Base-by-base conservation (phyloP, 768 basidiomycete genomes). In the Tylopilus subfusipes region DNA sequence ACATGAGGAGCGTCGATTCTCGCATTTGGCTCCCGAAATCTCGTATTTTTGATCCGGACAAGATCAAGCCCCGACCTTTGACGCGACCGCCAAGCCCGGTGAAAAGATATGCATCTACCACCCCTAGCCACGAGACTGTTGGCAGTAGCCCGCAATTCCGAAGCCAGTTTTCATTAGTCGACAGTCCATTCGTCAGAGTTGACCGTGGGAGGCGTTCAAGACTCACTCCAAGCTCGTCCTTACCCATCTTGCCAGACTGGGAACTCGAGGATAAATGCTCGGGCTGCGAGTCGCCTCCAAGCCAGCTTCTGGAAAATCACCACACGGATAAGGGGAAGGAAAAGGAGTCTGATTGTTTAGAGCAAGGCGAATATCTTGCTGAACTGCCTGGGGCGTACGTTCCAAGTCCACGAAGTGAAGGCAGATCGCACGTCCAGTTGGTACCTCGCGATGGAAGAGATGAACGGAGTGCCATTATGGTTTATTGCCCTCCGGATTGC, bases 1-100 rank as follows among this genome's bases (percentile, higher is more conserved):
- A 53, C 19, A 31, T 24, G 30, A 27, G 53, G 50, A 42, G 42
- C 4, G 46, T 58, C 34, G 69, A 69, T 48, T 34, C 69, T 45
- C 68, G 68, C 10, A 14, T 69, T 18, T 71, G 69, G 68, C 49
- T 57, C 38, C 68, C 69, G 7, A 49, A 50, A 42, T 29, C 59
- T 21, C 69, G 60, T 10, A 14, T 50, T 29, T 71, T 68, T 40
- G 56, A 71, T 48, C 63, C 68, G 14, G 57, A 53, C 53, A 68
- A 62, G 43, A 49, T 71, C 42, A 69, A 69, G 44, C 40, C 53
- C 38, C 46, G 58, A 48, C 59, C 65, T 38, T 29, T 33, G 46
- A 63, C 63, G 27, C 60, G 65, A 34, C 52, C 67, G 13, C 46
- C 67, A n/a, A 68, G 65, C 42, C 65, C 65, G 18, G 36, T 13